Conservation (phyloP, 192 early-diverging fungal genomes). For the Spizellomyces sp. region DNA sequence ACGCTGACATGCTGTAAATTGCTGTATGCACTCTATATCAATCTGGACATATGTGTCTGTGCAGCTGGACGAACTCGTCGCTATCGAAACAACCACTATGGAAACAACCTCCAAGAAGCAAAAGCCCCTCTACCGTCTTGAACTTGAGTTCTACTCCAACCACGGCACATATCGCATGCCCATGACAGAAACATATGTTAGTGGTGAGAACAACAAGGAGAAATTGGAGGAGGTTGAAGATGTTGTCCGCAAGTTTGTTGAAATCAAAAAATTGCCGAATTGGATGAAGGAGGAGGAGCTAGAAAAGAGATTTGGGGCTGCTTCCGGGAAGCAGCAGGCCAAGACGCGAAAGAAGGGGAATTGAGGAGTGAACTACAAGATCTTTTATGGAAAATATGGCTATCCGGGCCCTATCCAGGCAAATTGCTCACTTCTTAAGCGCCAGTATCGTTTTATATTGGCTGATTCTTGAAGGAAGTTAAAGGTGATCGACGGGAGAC, state of each 20-base stretch:
- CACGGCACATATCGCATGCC: constrained; percentile 36
- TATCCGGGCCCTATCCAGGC: too few species aligned
- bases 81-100: background rate
- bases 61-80: constrained; percentile 21
- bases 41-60: too few species aligned
- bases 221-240: constrained; percentile 27
- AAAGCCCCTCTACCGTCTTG: constrained; percentile 12
- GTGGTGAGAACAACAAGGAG: constrained; percentile 20
- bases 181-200: constrained; percentile 27
- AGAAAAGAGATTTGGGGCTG: constrained; percentile 8
- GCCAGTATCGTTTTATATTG: too few species aligned
- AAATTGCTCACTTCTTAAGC: too few species aligned
- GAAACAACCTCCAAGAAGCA: background rate
- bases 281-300: constrained; percentile 38
- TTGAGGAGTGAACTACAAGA: background rate
- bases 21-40: too few species aligned
- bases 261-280: constrained; percentile 33
- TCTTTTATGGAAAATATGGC: too few species aligned
- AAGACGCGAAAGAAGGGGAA: constrained; percentile 13
- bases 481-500: too few species aligned
- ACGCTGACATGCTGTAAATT: background rate
- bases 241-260: constrained; percentile 18
- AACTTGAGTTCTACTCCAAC: constrained; percentile 38
- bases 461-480: too few species aligned
- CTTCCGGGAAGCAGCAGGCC: background rate